Evolutionary conservation across 306 rosid genomes (phyloP), one percentile per base, ranked within the genome.

Genomic region (Vachellia pachyceras): DNA sequence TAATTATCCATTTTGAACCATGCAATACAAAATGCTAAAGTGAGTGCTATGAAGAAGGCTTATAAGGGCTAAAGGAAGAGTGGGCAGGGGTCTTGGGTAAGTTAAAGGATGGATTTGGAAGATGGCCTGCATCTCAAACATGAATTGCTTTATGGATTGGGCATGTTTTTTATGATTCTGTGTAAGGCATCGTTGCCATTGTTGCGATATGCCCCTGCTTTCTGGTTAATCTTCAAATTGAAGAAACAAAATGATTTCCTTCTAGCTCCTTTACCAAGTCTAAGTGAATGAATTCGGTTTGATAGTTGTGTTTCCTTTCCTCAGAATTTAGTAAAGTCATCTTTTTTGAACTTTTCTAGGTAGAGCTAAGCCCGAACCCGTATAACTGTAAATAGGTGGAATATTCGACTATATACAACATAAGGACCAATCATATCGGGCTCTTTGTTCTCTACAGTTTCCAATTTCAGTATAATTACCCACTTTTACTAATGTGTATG

Each of bases 211-310:
- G 55, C 55, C 55, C 15, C 55, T 49, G 55, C 20, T 49, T 49
- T 64, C 33, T 45, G 45, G 29, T 55, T 55, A 74, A 11, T 47
- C 18, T 73, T 12, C 47, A 58, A 23, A 10, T 29, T 73, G 63
- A 81, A 74, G 68, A 67, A 81, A 66, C 35, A 66, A 54, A 18
- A 33, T 75, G 42, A 69, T 57, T 74, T 44, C n/a, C 44, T 70
- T 8, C 68, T 20, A 29, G 33, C 33, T n/a, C n/a, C n/a, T n/a
- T n/a, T n/a, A n/a, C n/a, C n/a, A n/a, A n/a, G n/a, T n/a, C n/a
- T n/a, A 15, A 23, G 22, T 40, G 33, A 58, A 25, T 60, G 66
- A 25, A 11, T 25, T 60, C 12, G 13, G 33, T 10, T 60, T 25
- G 7, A 15, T 25, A 60, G 66, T 10, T 10, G 66, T 20, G 44